Conservation (phyloP, 1,139 yeast genomes). For the Diutina scorzettiae region DNA sequence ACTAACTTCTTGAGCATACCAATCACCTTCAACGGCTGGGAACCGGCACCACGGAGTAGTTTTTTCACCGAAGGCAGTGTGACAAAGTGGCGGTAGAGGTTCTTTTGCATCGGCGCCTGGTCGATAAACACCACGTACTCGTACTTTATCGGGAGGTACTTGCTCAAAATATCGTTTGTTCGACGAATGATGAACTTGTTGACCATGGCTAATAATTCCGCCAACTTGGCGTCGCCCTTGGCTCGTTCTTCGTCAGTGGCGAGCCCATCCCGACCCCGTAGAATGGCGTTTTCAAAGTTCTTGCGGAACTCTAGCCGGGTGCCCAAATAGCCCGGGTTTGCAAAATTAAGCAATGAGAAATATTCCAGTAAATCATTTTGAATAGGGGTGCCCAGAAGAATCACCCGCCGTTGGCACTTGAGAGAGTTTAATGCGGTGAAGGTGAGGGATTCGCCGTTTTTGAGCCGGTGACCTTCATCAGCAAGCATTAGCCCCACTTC, state of each 20-base stretch:
- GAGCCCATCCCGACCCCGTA: constrained; percentile 81
- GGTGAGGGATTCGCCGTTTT: constrained; percentile 89
- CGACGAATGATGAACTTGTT: constrained; percentile 88
- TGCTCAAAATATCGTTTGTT: constrained; percentile 87
- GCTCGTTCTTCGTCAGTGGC: constrained; percentile 73
- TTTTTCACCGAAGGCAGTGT: constrained; percentile 71
- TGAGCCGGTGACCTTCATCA: constrained; percentile 93
- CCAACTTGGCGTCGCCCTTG: constrained; percentile 60
- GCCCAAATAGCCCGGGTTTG: constrained; percentile 91
- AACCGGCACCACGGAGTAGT: constrained; percentile 31
- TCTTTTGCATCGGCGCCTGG: constrained; percentile 65
- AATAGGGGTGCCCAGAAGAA: constrained; percentile 93
- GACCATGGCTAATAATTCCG: constrained; percentile 63
- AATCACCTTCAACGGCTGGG: constrained; percentile 86
- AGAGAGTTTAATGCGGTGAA: constrained; percentile 79
- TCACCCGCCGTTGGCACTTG: constrained; percentile 79
- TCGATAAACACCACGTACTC: constrained; percentile 92
- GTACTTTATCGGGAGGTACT: constrained; percentile 87
- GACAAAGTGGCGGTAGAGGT: constrained; percentile 61
- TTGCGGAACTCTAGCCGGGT: constrained; percentile 73
- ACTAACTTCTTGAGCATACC: constrained; percentile 81
- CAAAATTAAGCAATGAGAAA: constrained; percentile 81
- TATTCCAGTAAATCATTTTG: constrained; percentile 94
- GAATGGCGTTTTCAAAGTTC: constrained; percentile 69
- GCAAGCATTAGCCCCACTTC: constrained; percentile 85